phyloP scores from a whole-genome alignment of 306 rosid species.

The Hippophae tibetana region DNA sequence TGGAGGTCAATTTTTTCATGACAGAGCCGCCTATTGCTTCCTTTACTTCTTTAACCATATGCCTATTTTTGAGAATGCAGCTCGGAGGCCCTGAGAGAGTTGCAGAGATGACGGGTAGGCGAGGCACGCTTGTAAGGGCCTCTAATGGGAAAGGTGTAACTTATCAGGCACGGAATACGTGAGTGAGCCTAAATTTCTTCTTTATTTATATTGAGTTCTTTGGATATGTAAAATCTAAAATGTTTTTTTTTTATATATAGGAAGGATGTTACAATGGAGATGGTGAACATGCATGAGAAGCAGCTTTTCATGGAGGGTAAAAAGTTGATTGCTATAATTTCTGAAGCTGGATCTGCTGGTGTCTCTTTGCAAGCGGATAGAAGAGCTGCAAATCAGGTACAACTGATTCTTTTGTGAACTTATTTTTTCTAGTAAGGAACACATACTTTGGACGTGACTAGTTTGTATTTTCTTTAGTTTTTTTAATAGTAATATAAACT shows the following conservation, averaged over 20 bases:
- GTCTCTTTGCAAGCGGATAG: constrained; percentile 98
- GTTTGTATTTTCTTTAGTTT: too few relatives aligned
- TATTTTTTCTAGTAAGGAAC: not conserved
- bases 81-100: constrained; percentile 97
- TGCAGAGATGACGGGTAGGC: constrained; percentile 96
- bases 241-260: constrained; percentile 6
- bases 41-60: constrained; percentile 13
- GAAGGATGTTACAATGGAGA: constrained; percentile 92
- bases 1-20: not conserved
- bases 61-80: constrained; percentile 30
- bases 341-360: constrained; percentile 99
- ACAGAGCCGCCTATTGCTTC: not conserved
- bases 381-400: constrained; percentile 82
- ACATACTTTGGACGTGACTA: too few relatives aligned
- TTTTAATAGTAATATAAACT: too few relatives aligned
- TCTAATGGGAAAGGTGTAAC: constrained; percentile 91
- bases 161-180: constrained; percentile 96
- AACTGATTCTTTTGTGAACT: constrained; percentile 11
- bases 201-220: not conserved
- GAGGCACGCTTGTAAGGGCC: constrained; percentile 98
- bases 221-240: constrained; percentile 5
- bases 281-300: constrained; percentile 99
- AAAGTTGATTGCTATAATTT: constrained; percentile 84
- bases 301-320: constrained; percentile 97
- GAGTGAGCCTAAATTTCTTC: constrained; percentile 31